Conservation (phyloP, 129 eudicot species). For the Arctium minus region DNA sequence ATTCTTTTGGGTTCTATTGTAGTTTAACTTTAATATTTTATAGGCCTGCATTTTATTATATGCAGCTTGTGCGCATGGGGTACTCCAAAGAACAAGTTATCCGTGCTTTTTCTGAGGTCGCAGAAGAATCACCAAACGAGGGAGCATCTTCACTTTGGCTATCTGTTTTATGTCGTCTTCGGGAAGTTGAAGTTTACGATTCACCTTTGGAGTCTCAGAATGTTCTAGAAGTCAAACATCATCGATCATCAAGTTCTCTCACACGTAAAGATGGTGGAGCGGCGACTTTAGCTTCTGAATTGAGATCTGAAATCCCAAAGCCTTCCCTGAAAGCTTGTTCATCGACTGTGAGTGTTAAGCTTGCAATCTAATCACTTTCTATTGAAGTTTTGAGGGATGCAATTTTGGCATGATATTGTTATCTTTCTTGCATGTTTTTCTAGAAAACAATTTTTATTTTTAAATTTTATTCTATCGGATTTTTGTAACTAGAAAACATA, state of each 20-base stretch:
- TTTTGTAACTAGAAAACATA: neutral
- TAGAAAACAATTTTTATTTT: neutral
- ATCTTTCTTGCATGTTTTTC: neutral
- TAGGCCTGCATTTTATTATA: neutral
- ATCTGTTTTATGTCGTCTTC: constrained; percentile 66
- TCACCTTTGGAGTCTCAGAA: constrained; percentile 34
- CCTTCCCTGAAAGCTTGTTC: constrained; percentile 40
- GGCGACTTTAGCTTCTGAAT: constrained; percentile 3
- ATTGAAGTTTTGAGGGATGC: neutral
- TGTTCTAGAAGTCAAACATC: constrained; percentile 16
- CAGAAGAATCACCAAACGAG: constrained; percentile 38
- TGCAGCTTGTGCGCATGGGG: constrained; percentile 65
- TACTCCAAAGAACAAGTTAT: constrained; percentile 55
- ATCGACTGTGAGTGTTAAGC: constrained; percentile 48
- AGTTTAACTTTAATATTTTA: neutral
- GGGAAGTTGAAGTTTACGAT: constrained; percentile 60
- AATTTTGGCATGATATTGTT: neutral
- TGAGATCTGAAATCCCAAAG: constrained; percentile 19
- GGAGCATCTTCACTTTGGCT: constrained; percentile 70
- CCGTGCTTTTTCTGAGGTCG: constrained; percentile 53
- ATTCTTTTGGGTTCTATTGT: neutral
- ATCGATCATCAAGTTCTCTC: constrained; percentile 30
- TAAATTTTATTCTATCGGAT: neutral
- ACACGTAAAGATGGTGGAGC: constrained; percentile 29
- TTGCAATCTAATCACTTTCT: neutral